Percentiles rank a stretch among this genome's conserved stretches.
phyloP scores from a whole-genome alignment of 768 basidiomycete genomes.

The Suillus americanus region DNA sequence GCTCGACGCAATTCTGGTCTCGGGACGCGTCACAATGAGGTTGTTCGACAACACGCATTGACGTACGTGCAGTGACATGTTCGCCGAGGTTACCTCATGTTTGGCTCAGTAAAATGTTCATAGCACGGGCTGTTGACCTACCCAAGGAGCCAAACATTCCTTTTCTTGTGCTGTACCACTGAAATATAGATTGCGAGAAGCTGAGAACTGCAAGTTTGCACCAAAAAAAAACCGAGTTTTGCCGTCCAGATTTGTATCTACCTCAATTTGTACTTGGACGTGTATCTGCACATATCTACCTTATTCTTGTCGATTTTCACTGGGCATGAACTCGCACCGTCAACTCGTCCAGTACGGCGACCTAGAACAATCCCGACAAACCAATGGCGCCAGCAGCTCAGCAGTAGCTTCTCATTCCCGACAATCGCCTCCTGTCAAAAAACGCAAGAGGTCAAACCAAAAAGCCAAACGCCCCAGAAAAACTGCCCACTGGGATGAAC shows the following conservation, averaged over 20 bases:
- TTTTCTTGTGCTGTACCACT: conserved; percentile 33
- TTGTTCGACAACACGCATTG: neutral
- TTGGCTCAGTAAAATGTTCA: neutral
- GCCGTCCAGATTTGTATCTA: too few species aligned
- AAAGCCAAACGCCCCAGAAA: conserved; percentile 20
- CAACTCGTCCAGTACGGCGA: conserved; percentile 29
- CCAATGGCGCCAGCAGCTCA: conserved; percentile 8
- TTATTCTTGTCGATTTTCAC: too few species aligned
- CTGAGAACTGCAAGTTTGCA: conserved; percentile 60
- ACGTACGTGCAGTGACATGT: conserved; percentile 53
- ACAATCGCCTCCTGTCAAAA: conserved; percentile 48
- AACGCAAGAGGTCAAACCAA: conserved; percentile 39
- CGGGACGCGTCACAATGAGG: conserved; percentile 2
- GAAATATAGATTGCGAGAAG: conserved; percentile 50
- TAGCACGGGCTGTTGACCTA: conserved; percentile 14
- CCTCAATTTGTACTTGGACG: too few species aligned
- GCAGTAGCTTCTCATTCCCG: neutral
- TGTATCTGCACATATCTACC: too few species aligned
- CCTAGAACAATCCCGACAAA: conserved; percentile 7
- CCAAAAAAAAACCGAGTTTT: too few species aligned
- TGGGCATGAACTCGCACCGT: conserved; percentile 10
- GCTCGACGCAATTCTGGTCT: conserved; percentile 33
- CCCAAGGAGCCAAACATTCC: conserved; percentile 29
- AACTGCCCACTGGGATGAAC: conserved; percentile 47
- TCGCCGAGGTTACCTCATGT: conserved; percentile 49